A percentile compares a stretch with the other conserved stretches of the same genome.
phyloP scores from a whole-genome alignment of 805 yeast genomes.

The Kurtzmaniella fragi region DNA sequence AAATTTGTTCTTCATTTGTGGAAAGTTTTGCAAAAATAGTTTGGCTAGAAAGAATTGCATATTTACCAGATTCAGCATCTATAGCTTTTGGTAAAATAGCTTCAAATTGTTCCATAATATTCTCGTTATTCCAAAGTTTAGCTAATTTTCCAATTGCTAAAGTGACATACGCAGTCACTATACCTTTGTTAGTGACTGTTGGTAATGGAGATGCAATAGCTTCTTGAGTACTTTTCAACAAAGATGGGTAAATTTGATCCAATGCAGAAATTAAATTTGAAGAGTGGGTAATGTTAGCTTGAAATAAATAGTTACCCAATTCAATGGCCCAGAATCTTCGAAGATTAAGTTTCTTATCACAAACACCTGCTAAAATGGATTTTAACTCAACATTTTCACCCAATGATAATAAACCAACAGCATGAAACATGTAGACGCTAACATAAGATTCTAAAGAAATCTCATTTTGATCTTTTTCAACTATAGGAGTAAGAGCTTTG shows the following conservation, averaged over 20 bases:
- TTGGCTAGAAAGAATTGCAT: conserved; percentile 44
- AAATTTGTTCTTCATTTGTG: conserved; percentile 40
- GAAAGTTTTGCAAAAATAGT: conserved; percentile 49
- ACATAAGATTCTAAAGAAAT: conserved; percentile 46
- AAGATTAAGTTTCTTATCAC: conserved; percentile 57
- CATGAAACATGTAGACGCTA: conserved; percentile 44
- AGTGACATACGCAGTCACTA: conserved; percentile 52
- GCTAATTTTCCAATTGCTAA: conserved; percentile 8
- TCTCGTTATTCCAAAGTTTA: not conserved
- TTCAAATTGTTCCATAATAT: conserved; percentile 14
- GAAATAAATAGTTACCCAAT: conserved; percentile 33
- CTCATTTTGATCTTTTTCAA: conserved; percentile 76
- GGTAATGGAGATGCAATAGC: conserved; percentile 47
- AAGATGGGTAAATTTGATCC: conserved; percentile 15
- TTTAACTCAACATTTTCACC: conserved; percentile 13
- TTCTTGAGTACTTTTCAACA: conserved; percentile 32
- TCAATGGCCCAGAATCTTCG: conserved; percentile 64
- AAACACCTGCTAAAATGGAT: conserved; percentile 43
- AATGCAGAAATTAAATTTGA: conserved; percentile 14
- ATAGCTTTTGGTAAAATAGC: conserved; percentile 30
- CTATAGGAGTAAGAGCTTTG: conserved; percentile 42
- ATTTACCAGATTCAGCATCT: conserved; percentile 31
- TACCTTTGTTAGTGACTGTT: conserved; percentile 46
- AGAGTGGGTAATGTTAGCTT: conserved; percentile 4
- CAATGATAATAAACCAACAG: conserved; percentile 20